Conservation (phyloP, 2,329 filamentous ascomycete species). For the Chaetomiaceae sp. region DNA sequence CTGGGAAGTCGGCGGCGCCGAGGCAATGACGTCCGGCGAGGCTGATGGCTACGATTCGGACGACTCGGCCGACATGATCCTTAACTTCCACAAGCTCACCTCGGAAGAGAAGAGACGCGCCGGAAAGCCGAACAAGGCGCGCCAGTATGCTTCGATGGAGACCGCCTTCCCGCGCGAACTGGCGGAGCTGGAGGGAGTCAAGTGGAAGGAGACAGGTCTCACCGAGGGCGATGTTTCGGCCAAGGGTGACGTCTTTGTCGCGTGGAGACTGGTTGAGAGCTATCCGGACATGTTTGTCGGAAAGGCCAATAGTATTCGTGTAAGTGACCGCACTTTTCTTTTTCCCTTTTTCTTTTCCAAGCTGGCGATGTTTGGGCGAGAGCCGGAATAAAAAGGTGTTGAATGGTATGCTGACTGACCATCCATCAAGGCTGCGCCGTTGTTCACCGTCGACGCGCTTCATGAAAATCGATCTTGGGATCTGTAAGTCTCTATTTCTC, state of each 20-base stretch:
- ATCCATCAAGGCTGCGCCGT: constrained; percentile 33
- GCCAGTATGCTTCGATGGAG: constrained; percentile 14
- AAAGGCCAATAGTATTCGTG: constrained; percentile 43
- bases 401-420: no score
- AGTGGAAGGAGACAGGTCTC: constrained; percentile 23
- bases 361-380: no score
- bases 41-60: constrained; percentile 16
- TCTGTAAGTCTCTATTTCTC: constrained; percentile 50
- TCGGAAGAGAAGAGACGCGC: background rate
- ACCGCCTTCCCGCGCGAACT: background rate
- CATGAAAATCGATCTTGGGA: constrained; percentile 65
- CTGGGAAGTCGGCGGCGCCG: background rate
- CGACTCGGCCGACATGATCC: constrained; percentile 17
- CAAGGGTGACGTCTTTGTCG: constrained; percentile 37
- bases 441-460: constrained; percentile 53
- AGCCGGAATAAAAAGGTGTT: no score
- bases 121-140: constrained; percentile 21
- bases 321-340: no score
- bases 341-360: no score
- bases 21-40: background rate
- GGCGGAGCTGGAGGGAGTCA: constrained; percentile 14
- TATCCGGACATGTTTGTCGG: constrained; percentile 59
- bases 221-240: constrained; percentile 26
- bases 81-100: constrained; percentile 17
- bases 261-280: constrained; percentile 49